A percentile compares a stretch with the other conserved stretches of the same genome.
These are phyloP conservation scores for Penicillium fimorum DNA, from an alignment of 495 filamentous ascomycete genomes.

Conservation along the genomic window DNA sequence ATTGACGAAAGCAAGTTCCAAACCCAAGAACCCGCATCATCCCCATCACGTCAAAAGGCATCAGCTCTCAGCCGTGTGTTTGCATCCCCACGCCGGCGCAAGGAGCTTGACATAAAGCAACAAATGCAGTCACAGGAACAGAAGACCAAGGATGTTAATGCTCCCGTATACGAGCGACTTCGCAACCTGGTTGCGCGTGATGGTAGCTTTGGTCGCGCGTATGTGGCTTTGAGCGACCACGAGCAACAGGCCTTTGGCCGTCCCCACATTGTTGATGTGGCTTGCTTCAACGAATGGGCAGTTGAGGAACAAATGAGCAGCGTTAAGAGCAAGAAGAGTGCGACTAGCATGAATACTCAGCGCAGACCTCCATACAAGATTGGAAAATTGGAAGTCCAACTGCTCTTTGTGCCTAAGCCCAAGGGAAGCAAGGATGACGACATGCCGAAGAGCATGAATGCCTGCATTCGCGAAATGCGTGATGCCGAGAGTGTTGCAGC, in stretches of 20 bases:
- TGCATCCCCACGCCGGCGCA: slow-evolving; percentile 89
- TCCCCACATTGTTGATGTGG: slow-evolving; percentile 80
- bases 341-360: slow-evolving; percentile 55
- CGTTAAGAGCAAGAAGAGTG: slow-evolving; percentile 85
- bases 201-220: slow-evolving; percentile 89
- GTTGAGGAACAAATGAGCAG: slow-evolving; percentile 76
- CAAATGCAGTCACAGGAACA: slow-evolving; percentile 73
- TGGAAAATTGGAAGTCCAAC: slow-evolving; percentile 87
- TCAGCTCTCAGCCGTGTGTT: slow-evolving; percentile 91
- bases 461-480: slow-evolving; percentile 86
- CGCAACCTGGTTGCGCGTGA: slow-evolving; percentile 82
- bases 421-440: slow-evolving; percentile 87
- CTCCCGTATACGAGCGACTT: slow-evolving; percentile 73
- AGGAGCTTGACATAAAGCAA: slow-evolving; percentile 81
- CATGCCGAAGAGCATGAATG: slow-evolving; percentile 98
- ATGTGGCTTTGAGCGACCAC: slow-evolving; percentile 89
- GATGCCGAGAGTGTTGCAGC: slow-evolving; percentile 74
- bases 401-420: slow-evolving; percentile 90
- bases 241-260: slow-evolving; percentile 82
- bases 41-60: slow-evolving; percentile 65
- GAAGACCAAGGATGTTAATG: slow-evolving; percentile 67
- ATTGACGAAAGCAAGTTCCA: slow-evolving; percentile 67
- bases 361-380: slow-evolving; percentile 87
- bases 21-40: slow-evolving; percentile 47
- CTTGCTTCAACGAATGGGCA: slow-evolving; percentile 98